Conservation (phyloP, 2,329 filamentous ascomycete species). For the Talaromyces amestolkiae region DNA sequence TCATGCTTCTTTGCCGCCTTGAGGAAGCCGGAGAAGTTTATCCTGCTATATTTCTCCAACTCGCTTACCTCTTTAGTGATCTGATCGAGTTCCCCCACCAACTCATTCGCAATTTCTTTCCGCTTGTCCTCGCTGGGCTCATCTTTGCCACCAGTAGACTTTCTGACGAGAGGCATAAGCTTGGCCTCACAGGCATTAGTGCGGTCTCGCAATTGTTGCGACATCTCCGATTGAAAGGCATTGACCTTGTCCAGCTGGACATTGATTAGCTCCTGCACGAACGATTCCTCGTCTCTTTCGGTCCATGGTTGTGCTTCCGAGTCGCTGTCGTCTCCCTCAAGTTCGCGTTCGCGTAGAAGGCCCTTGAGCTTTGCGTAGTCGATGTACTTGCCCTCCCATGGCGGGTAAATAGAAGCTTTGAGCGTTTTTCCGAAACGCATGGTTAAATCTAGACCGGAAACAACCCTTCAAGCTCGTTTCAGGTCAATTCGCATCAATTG, state of each 20-base stretch:
- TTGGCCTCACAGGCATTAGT: slow-evolving; percentile 67
- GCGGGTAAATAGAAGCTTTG: slow-evolving; percentile 71
- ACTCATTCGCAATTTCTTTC: slow-evolving; percentile 61
- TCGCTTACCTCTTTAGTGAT: slow-evolving; percentile 91
- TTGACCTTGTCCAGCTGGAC: slow-evolving; percentile 94
- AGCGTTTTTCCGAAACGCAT: slow-evolving; percentile 97
- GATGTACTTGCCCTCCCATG: slow-evolving; percentile 92
- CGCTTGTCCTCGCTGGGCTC: slow-evolving; percentile 39
- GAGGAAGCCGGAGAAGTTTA: slow-evolving; percentile 97
- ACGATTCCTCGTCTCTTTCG: slow-evolving; percentile 86
- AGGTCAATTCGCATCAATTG: background rate
- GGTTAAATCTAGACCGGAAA: slow-evolving; percentile 25
- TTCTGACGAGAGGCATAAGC: slow-evolving; percentile 57
- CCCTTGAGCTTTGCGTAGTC: slow-evolving; percentile 92
- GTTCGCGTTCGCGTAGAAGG: slow-evolving; percentile 74
- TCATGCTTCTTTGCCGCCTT: slow-evolving; percentile 99
- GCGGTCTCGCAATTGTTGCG: slow-evolving; percentile 76
- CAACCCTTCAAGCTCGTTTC: background rate
- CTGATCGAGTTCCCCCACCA: slow-evolving; percentile 74
- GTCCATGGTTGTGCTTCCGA: slow-evolving; percentile 72
- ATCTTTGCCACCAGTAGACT: slow-evolving; percentile 34
- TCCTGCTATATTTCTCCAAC: slow-evolving; percentile 88
- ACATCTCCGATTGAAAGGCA: slow-evolving; percentile 78
- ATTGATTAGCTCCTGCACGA: slow-evolving; percentile 94
- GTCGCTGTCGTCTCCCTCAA: slow-evolving; percentile 45